Conservation (phyloP, 805 yeast species). For the Saccharomycopsis malanga region DNA sequence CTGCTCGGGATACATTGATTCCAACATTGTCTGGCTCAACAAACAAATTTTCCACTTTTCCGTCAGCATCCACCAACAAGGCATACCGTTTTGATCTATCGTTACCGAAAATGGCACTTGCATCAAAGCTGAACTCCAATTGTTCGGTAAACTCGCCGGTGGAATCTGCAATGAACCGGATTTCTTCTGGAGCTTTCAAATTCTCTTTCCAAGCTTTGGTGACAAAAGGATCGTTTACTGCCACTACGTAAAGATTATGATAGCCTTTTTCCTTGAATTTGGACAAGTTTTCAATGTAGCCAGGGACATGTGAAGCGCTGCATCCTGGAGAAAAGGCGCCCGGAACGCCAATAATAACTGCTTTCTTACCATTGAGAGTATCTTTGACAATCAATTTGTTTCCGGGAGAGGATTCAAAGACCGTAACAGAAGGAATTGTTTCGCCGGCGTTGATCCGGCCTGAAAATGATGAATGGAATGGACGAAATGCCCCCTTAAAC, state of each 20-base stretch:
- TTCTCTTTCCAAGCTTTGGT: constrained; percentile 70
- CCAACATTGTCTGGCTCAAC: constrained; percentile 79
- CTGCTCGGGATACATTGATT: constrained; percentile 43
- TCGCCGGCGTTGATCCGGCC: constrained; percentile 46
- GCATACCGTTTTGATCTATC: constrained; percentile 71
- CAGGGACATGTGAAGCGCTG: constrained; percentile 65
- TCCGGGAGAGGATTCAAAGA: constrained; percentile 24
- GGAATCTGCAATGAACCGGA: constrained; percentile 74
- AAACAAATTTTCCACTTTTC: constrained; percentile 56
- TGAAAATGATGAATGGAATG: not conserved
- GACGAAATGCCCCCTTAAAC: constrained; percentile 1
- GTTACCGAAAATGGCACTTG: constrained; percentile 69
- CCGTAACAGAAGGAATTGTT: constrained; percentile 48
- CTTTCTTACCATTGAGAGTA: constrained; percentile 31
- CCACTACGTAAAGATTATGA: constrained; percentile 52
- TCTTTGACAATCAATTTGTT: constrained; percentile 29
- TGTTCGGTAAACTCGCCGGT: constrained; percentile 60
- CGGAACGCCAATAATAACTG: constrained; percentile 54
- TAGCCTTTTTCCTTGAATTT: constrained; percentile 63
- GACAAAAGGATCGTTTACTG: constrained; percentile 86
- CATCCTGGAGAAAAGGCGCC: constrained; percentile 84
- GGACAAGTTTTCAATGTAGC: constrained; percentile 47
- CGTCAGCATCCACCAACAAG: constrained; percentile 49
- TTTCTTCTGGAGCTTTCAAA: constrained; percentile 29
- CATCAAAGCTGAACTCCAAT: constrained; percentile 67